phyloP scores from a whole-genome alignment of 2,329 filamentous ascomycete genomes.

The Aspergillus ibericus region DNA sequence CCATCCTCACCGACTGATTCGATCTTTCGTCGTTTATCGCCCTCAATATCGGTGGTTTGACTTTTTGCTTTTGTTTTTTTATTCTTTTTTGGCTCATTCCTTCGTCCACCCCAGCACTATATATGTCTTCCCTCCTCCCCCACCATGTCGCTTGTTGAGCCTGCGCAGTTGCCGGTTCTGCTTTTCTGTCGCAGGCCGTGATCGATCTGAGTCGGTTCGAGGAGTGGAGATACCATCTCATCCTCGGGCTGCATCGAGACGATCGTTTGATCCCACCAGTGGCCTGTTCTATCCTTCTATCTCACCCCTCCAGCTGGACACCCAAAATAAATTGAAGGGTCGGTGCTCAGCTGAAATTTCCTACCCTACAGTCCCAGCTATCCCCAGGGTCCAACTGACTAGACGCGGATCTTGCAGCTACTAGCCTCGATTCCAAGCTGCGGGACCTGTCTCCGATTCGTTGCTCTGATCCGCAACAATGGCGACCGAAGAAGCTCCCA shows the following conservation, averaged over 20 bases:
- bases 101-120: background rate
- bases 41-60: background rate
- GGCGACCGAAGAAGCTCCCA: background rate
- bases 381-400: background rate
- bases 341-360: background rate
- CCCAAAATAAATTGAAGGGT: background rate
- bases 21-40: background rate
- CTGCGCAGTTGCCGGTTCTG: slow-evolving; percentile 4
- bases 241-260: background rate
- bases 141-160: slow-evolving; percentile 1
- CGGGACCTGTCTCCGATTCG: background rate
- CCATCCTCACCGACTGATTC: slow-evolving; percentile 1
- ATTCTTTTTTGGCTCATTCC: background rate
- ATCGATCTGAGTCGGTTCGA: background rate
- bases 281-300: background rate
- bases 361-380: background rate
- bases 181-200: slow-evolving; percentile 6
- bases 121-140: background rate
- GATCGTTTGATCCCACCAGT: background rate
- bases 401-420: background rate
- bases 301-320: background rate
- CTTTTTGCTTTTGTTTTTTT: too few relatives aligned
- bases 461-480: background rate
- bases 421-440: background rate
- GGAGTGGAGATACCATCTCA: background rate